Conservation (phyloP, 2,329 filamentous ascomycete species). For the Fusarium palustre region DNA sequence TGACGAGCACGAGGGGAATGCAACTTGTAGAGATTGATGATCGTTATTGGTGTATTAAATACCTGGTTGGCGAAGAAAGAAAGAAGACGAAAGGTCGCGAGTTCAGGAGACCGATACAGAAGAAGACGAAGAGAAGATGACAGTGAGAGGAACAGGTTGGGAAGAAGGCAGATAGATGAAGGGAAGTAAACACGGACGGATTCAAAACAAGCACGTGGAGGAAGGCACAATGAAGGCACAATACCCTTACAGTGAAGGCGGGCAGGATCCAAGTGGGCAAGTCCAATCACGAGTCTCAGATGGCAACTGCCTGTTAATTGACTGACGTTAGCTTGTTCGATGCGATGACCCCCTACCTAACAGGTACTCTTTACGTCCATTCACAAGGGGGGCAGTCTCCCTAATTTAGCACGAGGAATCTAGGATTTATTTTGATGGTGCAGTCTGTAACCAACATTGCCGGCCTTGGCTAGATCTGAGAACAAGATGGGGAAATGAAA, state of each 20-base stretch:
- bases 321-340: conserved; percentile 7
- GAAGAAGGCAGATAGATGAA: conserved; percentile 19
- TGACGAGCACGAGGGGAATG: conserved; percentile 44
- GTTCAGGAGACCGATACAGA: conserved; percentile 24
- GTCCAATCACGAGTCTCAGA: conserved; percentile 31
- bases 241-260: conserved; percentile 29
- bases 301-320: conserved; percentile 33
- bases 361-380: conserved; percentile 6
- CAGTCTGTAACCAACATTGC: conserved; percentile 30
- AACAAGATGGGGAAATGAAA: conserved; percentile 43
- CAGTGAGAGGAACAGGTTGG: conserved; percentile 15
- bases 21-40: conserved; percentile 29
- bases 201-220: conserved; percentile 49
- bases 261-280: conserved; percentile 24
- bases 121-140: conserved; percentile 7
- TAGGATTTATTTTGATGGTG: conserved; percentile 16
- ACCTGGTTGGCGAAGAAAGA: conserved; percentile 4
- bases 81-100: conserved; percentile 17
- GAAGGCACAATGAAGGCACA: conserved; percentile 17
- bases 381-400: conserved; percentile 23
- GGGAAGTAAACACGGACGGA: conserved; percentile 39
- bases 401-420: conserved; percentile 16
- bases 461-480: conserved; percentile 23
- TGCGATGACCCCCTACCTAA: conserved; percentile 13
- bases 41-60: conserved; percentile 14